Evolutionary conservation across 2,329 filamentous ascomycete species (phyloP), one percentile per base, ranked within the genome.

Genomic region (Apiospora arundinis): DNA sequence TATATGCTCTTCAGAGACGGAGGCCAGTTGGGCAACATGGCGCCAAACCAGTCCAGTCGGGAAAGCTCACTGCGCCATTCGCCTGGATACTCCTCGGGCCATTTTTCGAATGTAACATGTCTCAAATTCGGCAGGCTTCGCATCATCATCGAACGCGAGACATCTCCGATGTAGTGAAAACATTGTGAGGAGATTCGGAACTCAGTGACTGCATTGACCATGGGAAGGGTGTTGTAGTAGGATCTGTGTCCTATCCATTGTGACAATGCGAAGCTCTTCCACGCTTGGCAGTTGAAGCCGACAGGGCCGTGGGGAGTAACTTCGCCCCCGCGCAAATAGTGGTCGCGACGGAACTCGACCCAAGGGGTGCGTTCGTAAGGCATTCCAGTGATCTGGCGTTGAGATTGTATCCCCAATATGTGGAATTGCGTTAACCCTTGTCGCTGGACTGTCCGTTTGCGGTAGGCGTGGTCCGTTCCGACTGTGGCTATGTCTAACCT

Each of bases 221-320:
- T 4, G 4, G 28, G 14, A 4, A 60, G 28, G 1, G 25, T 18
- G 25, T 2, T 25, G 49, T 32, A 60, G 32, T 21, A 21, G 3
- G 0, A 21, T 2, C 1, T 18, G 11, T 14, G 0, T 14, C 25
- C 12, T 16, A 2, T 4, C 1, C 12, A 8, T 37, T 14, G 4
- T 25, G 48, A 4, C 25, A 60, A 32, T 2, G 16, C 3, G 16
- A 60, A 32, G 52, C 14, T 37, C 6, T 4, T 18, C 52, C 52
- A 60, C 14, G 11, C 28, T 25, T 21, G 37, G 28, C 2, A 3
- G 8, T 60, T 60, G 28, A 60, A 60, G 28, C 52, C 21, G 28
- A 25, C 52, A 6, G 52, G 52, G 28, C 14, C 42, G 42, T 16
- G 12, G 2, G 14, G 11, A 14, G 11, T 16, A 45, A 45, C 42